Evolutionary conservation across 177 flowering plant genomes (phyloP), one percentile per base, ranked within the genome.

Genomic region (Vitis hybrid): DNA sequence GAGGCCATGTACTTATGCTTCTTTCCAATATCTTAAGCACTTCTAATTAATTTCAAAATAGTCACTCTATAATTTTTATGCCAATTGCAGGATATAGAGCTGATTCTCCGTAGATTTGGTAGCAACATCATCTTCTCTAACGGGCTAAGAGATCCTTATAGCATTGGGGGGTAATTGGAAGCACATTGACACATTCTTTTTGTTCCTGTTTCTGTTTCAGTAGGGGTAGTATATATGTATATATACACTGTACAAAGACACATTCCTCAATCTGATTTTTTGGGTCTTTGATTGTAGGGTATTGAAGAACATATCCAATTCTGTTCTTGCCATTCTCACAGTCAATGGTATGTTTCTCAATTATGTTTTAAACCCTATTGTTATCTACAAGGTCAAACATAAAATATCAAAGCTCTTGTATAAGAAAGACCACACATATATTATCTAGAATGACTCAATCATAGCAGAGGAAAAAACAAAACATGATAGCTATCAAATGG

Each of bases 1-100:
- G 70, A n/a, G 70, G 62, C 52, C 70, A 67, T 67, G 70, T 67
- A 67, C 40, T 34, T 34, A 5, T 34, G 40, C 5, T 12, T 52
- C 15, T 13, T 10, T 52, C 15, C 14, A 15, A 12, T 10, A 45
- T 5, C 1, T 63, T 63, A 9, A 12, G 9, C n/a, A 13, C 2
- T 34, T 34, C 40, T 34, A 34, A 34, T 5, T 5, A 19, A 62
- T n/a, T 18, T 4, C 55, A 6, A n/a, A 49, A 63, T 63, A 40
- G 3, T 48, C 18, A 14, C 17, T 40, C 9, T 63, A 5, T 45
- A 4, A n/a, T 34, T 34, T 34, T 34, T 34, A 13, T 54, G 56
- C n/a, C 15, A 40, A 30, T 8, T 56, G 54, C 62, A 58, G 70
- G 34, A 67, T 57, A 45, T 67, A 10, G 48, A 67, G 11, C 3